Evolutionary conservation across 495 filamentous ascomycete genomes (phyloP).

Genomic region (Penicillium angulare): DNA sequence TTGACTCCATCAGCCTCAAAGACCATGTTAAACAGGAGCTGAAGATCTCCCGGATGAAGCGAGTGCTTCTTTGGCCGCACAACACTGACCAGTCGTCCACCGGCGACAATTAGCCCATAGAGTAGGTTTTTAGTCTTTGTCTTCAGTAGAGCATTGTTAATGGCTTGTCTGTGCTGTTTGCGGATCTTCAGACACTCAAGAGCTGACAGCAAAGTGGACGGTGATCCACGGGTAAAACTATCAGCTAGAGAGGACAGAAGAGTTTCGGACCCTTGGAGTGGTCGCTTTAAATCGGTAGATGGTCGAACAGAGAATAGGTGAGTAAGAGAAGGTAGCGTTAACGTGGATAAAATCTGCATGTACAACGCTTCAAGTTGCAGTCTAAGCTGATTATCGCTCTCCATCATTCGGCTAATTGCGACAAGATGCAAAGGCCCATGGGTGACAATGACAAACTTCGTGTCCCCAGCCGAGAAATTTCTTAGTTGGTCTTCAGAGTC

Average conservation of each 20-base stretch:
- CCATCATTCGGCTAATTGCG: conserved; percentile 85
- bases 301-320: conserved; percentile 87
- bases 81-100: conserved; percentile 91
- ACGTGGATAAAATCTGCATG: conserved; percentile 94
- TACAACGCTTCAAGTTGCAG: conserved; percentile 91
- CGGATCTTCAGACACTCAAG: conserved; percentile 87
- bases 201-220: conserved; percentile 82
- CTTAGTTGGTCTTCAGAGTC: conserved; percentile 69
- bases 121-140: conserved; percentile 70
- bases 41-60: conserved; percentile 91
- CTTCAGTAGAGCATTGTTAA: conserved; percentile 85
- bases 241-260: conserved; percentile 90
- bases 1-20: conserved; percentile 90
- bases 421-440: conserved; percentile 89
- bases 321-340: conserved; percentile 86
- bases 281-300: conserved; percentile 86
- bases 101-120: conserved; percentile 92
- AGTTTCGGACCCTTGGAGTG: conserved; percentile 90
- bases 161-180: conserved; percentile 78
- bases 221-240: conserved; percentile 89
- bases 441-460: conserved; percentile 78
- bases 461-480: conserved; percentile 79
- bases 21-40: conserved; percentile 99
- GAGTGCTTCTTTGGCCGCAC: conserved; percentile 93
- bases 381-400: conserved; percentile 83